Percentiles rank a stretch among this genome's conserved stretches.
These are phyloP conservation scores for Neurospora sublineolata DNA, from an alignment of 495 filamentous ascomycete genomes.

Conservation along the genomic window DNA sequence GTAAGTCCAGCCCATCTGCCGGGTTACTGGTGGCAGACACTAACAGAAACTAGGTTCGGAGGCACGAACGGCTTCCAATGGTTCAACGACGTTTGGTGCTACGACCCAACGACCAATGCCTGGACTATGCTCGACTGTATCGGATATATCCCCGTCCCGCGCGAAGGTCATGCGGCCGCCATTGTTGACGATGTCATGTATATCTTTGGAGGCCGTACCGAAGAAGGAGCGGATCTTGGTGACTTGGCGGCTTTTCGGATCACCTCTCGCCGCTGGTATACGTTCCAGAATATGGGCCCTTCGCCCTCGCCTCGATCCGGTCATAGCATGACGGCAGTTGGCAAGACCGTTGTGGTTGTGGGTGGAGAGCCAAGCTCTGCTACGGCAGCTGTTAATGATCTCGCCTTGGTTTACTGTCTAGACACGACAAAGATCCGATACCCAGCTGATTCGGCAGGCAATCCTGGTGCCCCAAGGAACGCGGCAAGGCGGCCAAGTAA, in stretches of 20 bases:
- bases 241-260: conserved; percentile 95
- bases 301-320: conserved; percentile 88
- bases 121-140: conserved; percentile 92
- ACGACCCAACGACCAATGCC: conserved; percentile 66
- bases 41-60: conserved; percentile 55
- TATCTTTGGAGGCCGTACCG: conserved; percentile 92
- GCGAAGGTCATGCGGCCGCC: conserved; percentile 90
- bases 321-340: conserved; percentile 93
- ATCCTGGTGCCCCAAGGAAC: conserved; percentile 25
- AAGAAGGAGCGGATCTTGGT: conserved; percentile 82
- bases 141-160: conserved; percentile 84
- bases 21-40: neutral
- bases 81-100: conserved; percentile 99
- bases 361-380: conserved; percentile 90
- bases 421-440: conserved; percentile 95
- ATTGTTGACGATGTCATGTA: conserved; percentile 98
- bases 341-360: conserved; percentile 81
- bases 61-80: conserved; percentile 88
- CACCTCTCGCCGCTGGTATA: conserved; percentile 86
- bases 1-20: conserved; percentile 40
- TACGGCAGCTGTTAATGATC: conserved; percentile 63
- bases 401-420: conserved; percentile 81
- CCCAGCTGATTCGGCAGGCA: conserved; percentile 61
- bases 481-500: conserved; percentile 31
- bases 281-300: conserved; percentile 98